Conservation (phyloP, 1,284 basidiomycete genomes). For the Malassezia equina region DNA sequence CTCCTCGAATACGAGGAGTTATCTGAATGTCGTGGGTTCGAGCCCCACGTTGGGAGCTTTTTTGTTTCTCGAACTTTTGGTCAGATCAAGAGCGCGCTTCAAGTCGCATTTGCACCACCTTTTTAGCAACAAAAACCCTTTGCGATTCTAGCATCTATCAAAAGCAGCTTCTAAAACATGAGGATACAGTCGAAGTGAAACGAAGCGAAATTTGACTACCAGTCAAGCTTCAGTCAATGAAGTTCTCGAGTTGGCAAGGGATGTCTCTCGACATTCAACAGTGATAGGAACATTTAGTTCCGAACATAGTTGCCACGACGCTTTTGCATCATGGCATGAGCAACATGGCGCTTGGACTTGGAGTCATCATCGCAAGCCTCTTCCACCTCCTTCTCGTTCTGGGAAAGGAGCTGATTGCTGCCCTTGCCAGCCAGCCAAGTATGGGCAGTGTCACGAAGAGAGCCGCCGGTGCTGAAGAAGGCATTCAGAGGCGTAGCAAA, state of each 20-base stretch:
- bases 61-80: not conserved
- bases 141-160: not conserved
- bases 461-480: slow-evolving; percentile 24
- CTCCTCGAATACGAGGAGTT: slow-evolving; percentile 15
- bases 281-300: not conserved
- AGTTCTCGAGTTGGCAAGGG: not conserved
- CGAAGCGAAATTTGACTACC: not conserved
- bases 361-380: not conserved
- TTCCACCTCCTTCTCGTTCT: not conserved
- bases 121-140: too few species aligned
- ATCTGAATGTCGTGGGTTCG: slow-evolving; percentile 47
- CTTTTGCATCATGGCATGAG: not conserved
- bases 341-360: not conserved
- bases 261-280: not conserved
- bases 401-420: not conserved
- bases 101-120: too few species aligned
- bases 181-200: not conserved
- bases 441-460: not conserved
- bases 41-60: slow-evolving; percentile 45
- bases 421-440: slow-evolving; percentile 1
- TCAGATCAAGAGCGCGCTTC: too few species aligned
- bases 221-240: not conserved
- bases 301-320: not conserved
- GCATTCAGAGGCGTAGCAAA: slow-evolving; percentile 32
- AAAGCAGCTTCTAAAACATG: not conserved